A percentile compares a stretch with the other conserved stretches of the same genome.
These are phyloP conservation scores for Claviceps pazoutovae DNA, from an alignment of 2,329 filamentous ascomycete species.

Conservation along the genomic window DNA sequence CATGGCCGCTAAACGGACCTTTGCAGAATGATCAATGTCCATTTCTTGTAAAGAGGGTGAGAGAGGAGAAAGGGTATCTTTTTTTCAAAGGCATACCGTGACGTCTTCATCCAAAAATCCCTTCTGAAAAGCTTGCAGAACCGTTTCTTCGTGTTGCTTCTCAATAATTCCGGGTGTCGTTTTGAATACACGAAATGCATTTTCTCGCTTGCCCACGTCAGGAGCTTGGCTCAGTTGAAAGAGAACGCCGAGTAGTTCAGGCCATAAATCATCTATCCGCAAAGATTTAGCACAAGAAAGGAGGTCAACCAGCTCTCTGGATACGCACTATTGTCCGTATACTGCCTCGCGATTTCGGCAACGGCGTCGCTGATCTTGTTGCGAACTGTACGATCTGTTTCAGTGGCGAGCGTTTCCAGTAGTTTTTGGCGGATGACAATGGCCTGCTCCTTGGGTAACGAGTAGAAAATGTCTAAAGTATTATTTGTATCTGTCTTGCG, in stretches of 20 bases:
- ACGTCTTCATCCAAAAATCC: conserved; percentile 85
- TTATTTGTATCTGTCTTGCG: conserved; percentile 61
- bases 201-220: conserved; percentile 75
- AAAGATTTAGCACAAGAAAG: not conserved
- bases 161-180: conserved; percentile 93
- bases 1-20: conserved; percentile 89
- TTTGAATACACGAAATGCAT: conserved; percentile 87
- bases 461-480: conserved; percentile 73
- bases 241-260: conserved; percentile 71
- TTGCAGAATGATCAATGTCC: conserved; percentile 2
- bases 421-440: conserved; percentile 72
- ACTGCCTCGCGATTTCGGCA: conserved; percentile 87
- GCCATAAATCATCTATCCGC: conserved; percentile 66
- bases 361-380: conserved; percentile 98
- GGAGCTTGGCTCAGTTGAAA: conserved; percentile 83
- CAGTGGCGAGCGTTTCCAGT: conserved; percentile 59
- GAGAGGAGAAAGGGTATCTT: no score
- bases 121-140: conserved; percentile 74
- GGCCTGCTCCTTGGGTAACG: conserved; percentile 59
- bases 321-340: conserved; percentile 72
- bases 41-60: not conserved
- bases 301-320: no score
- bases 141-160: conserved; percentile 85
- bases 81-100: conserved; percentile 36
- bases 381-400: conserved; percentile 60